Percentiles rank a stretch among this genome's conserved stretches.
Conservation (phyloP, 2,329 filamentous ascomycete species). For the Colletotrichum coccodes region DNA sequence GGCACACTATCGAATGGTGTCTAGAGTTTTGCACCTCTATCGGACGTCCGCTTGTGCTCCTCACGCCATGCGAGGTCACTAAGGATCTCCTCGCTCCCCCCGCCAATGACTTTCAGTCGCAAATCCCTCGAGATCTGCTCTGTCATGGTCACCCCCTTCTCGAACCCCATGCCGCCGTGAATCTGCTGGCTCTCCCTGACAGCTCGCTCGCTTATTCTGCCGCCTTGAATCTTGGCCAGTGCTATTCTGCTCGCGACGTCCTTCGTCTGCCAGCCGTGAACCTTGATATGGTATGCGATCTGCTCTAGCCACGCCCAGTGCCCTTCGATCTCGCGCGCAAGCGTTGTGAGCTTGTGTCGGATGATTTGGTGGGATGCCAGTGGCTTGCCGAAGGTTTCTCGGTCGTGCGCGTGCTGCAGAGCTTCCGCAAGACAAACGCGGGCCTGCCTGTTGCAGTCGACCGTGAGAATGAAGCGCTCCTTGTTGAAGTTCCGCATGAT, state of each 20-base stretch:
- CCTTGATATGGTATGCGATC: slow-evolving; percentile 63
- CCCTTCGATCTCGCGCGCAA: slow-evolving; percentile 68
- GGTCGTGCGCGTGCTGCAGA: slow-evolving; percentile 58
- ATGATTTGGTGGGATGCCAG: slow-evolving; percentile 69
- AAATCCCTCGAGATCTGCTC: slow-evolving; percentile 65
- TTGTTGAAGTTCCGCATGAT: slow-evolving; percentile 71
- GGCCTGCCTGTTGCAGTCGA: slow-evolving; percentile 66
- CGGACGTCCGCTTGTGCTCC: slow-evolving; percentile 41
- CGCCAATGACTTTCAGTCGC: slow-evolving; percentile 61
- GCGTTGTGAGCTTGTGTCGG: slow-evolving; percentile 66
- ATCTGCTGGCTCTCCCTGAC: slow-evolving; percentile 64
- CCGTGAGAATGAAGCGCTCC: slow-evolving; percentile 68
- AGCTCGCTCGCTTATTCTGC: slow-evolving; percentile 58
- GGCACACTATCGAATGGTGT: not conserved
- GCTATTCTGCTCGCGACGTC: slow-evolving; percentile 45
- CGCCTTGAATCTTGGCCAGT: slow-evolving; percentile 58
- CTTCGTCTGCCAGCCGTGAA: slow-evolving; percentile 34
- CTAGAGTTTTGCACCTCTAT: slow-evolving; percentile 19
- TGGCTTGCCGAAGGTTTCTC: slow-evolving; percentile 68
- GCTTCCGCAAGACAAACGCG: slow-evolving; percentile 65
- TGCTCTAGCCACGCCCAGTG: slow-evolving; percentile 72
- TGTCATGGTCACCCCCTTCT: slow-evolving; percentile 57
- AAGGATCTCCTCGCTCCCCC: slow-evolving; percentile 66
- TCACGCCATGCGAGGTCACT: slow-evolving; percentile 61
- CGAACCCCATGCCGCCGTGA: slow-evolving; percentile 63